Evolutionary conservation across 805 yeast species (phyloP).

Genomic region (Saturnispora ahearnii): DNA sequence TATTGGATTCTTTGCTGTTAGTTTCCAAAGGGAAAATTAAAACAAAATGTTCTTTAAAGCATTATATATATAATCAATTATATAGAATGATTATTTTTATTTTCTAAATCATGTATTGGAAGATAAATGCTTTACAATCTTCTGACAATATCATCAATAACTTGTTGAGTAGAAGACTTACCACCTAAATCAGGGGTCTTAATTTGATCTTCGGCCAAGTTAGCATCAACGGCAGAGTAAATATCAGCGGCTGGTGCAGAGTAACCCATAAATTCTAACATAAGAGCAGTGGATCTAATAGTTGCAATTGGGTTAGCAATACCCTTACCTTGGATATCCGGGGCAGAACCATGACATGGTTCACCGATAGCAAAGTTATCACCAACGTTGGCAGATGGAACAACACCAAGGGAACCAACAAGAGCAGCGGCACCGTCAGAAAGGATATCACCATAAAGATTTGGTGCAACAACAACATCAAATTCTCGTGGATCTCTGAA

Average conservation of each 20-base stretch:
- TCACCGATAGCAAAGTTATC: constrained; percentile 95
- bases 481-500: constrained; percentile 97
- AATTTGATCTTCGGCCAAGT: constrained; percentile 66
- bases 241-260: constrained; percentile 84
- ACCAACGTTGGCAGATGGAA: constrained; percentile 97
- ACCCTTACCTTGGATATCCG: constrained; percentile 94
- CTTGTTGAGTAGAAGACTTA: constrained; percentile 74
- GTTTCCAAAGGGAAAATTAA: constrained; percentile 50
- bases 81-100: neutral
- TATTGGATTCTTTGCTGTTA: constrained; percentile 96
- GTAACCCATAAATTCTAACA: constrained; percentile 95
- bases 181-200: constrained; percentile 97
- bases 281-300: constrained; percentile 91
- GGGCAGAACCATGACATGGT: constrained; percentile 99
- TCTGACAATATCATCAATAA: constrained; percentile 69
- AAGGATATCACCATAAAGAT: constrained; percentile 93
- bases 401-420: constrained; percentile 96
- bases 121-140: constrained; percentile 28
- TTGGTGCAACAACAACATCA: constrained; percentile 98
- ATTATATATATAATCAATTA: constrained; percentile 18
- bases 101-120: neutral
- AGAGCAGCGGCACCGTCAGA: constrained; percentile 98
- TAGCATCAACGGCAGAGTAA: constrained; percentile 90
- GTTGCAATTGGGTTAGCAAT: constrained; percentile 97
- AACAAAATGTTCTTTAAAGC: constrained; percentile 12